Base-by-base conservation (phyloP, 108 stramenopile genomes). In the Cylindrotheca fusiformis region DNA sequence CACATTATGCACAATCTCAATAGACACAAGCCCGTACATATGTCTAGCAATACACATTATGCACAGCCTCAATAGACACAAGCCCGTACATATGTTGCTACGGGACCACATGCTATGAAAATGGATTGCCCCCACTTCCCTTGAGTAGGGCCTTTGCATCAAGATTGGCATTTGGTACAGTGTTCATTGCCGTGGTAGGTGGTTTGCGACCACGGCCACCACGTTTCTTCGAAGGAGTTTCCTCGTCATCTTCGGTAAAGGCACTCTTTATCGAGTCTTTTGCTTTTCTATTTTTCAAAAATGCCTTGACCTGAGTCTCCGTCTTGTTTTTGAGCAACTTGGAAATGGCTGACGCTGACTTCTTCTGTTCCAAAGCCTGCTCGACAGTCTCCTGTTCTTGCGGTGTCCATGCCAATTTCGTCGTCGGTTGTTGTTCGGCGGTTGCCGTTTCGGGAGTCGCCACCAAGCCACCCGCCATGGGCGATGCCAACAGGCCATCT, bases 101-200 rank as follows among this genome's bases (percentile, higher is more conserved):
- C n/a, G n/a, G n/a, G n/a, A n/a, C n/a, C n/a, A n/a, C n/a, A n/a
- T n/a, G n/a, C n/a, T n/a, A n/a, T n/a, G n/a, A n/a, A n/a, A n/a
- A n/a, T n/a, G n/a, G n/a, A n/a, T n/a, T n/a, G n/a, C n/a, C n/a
- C n/a, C n/a, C n/a, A n/a, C n/a, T n/a, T 41, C 63, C 45, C 45
- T 57, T 48, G 67, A 92, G 63, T 59, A 88, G 56, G 19, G 76
- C 54, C 55, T 75, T 76, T 2, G 79, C 86, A 75, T 93, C 83
- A 51, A 80, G 72, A 59, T 69, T 75, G 6, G 80, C 73, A 28
- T 87, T 83, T 19, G 81, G 76, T 52, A 90, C 73, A 20, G 91
- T 93, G 71, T 87, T 87, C 86, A 93, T 88, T 1, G 88, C 91
- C 33, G 81, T 65, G 29, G 91, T 86, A 0, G 88, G 81, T 14